Base-by-base conservation (phyloP, 768 basidiomycete species). In the Boletus edulis region DNA sequence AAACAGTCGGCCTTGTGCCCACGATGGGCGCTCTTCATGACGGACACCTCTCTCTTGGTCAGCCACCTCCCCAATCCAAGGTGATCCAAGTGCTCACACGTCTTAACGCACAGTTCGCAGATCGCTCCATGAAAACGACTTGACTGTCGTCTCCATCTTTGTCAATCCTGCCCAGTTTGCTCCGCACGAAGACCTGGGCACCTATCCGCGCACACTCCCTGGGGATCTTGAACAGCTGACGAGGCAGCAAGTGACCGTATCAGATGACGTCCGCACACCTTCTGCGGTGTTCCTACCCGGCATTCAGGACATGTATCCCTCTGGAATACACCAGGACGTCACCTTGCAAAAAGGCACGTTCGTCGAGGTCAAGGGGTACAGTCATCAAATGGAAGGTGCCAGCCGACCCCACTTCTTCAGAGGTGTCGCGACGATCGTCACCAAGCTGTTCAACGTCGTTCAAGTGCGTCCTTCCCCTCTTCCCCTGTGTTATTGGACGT, bases 81-180 rank as follows among this genome's bases (percentile, higher is more conserved):
- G 3, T 1, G 35, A 37, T 39, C 39, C 35, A 17, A 35, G 24
- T 17, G 47, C 51, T 52, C 53, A 57, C 44, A 44, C 47, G 29
- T 45, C 18, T 29, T 5, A 13, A 17, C 10, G 15, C 41, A 18
- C 67, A 98, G 96, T 98, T 22, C 78, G 82, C 54, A 77, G 77
- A 47, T 94, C 92, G 0, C 78, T 98, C 4, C 68, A 72, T 3
- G 81, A 86, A 52, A 94, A 95, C 65, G 90, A 94, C 53, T 72
- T 86, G 39, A 98, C 97, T 0, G 84, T 98, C 62, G 75, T 98
- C 55, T 97, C 95, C 27, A 92, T 99, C 62, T 99, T 98, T 70
- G 95, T 99, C 55, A 98, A 99, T 68, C 97, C 97, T 0, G 89
- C 95, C 4, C 95, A 98, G 70, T 99, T 99, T 63, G 92, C 96